A percentile compares a stretch with the other conserved stretches of the same genome.
These are phyloP conservation scores for Verticillium zaregamsianum DNA, from an alignment of 2,329 filamentous ascomycete genomes.

Conservation along the genomic window DNA sequence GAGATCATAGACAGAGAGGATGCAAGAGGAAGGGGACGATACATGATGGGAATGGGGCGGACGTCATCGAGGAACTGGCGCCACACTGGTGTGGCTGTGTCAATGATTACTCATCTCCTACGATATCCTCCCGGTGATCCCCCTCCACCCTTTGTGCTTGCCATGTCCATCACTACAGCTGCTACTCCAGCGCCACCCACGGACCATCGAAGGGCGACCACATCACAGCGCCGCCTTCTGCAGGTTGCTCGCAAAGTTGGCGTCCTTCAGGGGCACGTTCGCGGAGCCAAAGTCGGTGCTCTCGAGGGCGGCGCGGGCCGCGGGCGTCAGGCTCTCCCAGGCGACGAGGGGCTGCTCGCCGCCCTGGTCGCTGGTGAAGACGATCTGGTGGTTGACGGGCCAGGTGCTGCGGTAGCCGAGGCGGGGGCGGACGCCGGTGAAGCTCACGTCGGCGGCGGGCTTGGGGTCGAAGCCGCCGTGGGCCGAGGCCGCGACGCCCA, in stretches of 20 bases:
- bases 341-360: conserved; percentile 34
- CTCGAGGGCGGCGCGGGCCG: conserved; percentile 26
- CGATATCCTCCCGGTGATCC: not conserved
- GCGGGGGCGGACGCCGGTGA: conserved; percentile 21
- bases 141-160: not conserved
- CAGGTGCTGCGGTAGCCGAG: conserved; percentile 25
- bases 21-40: too few species aligned
- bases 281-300: conserved; percentile 33
- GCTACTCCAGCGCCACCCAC: not conserved
- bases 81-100: too few species aligned
- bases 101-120: not conserved
- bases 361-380: conserved; percentile 26
- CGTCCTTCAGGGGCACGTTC: conserved; percentile 30
- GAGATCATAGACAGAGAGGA: not conserved
- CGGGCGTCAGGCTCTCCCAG: conserved; percentile 30
- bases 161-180: not conserved
- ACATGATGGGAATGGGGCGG: too few species aligned
- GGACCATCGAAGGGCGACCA: not conserved
- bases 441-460: conserved; percentile 15
- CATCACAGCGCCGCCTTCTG: conserved; percentile 9
- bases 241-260: conserved; percentile 12
- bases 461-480: conserved; percentile 25
- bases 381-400: conserved; percentile 29
- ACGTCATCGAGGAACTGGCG: too few species aligned
- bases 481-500: conserved; percentile 24